These are phyloP conservation scores for Pisolithus orientalis DNA, from an alignment of 768 basidiomycete species.

Conservation along the genomic window DNA sequence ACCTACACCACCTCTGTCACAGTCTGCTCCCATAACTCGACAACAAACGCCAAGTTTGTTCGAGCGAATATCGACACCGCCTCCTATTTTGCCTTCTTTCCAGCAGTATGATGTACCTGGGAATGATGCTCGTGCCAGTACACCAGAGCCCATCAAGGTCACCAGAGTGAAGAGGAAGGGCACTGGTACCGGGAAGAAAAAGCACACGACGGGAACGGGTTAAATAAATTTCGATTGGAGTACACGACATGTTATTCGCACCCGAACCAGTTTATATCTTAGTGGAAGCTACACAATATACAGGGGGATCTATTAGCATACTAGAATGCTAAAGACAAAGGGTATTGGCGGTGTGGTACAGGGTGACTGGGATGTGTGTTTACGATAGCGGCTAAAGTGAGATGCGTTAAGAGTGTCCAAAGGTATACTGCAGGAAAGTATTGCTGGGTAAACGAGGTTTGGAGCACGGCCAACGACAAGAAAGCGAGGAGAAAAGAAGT, in stretches of 20 bases:
- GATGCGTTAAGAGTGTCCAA: background rate
- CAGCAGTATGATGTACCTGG: slow-evolving; percentile 49
- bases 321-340: slow-evolving; percentile 8
- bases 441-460: slow-evolving; percentile 10
- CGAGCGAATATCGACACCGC: slow-evolving; percentile 29
- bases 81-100: slow-evolving; percentile 35
- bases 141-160: slow-evolving; percentile 70
- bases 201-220: slow-evolving; percentile 41
- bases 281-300: slow-evolving; percentile 20
- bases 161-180: slow-evolving; percentile 63
- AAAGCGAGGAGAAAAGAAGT: slow-evolving; percentile 15
- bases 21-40: slow-evolving; percentile 23
- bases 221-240: background rate
- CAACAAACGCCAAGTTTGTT: slow-evolving; percentile 20
- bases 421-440: background rate
- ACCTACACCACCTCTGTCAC: slow-evolving; percentile 12
- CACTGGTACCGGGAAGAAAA: slow-evolving; percentile 51
- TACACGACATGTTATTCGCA: background rate
- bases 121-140: slow-evolving; percentile 44
- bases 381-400: slow-evolving; percentile 7
- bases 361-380: slow-evolving; percentile 8
- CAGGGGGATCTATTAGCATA: slow-evolving; percentile 13
- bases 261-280: background rate
- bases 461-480: slow-evolving; percentile 10
- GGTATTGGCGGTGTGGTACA: background rate